These are phyloP conservation scores for Hirschioporus abietinus DNA, from an alignment of 768 basidiomycete genomes.

Conservation along the genomic window DNA sequence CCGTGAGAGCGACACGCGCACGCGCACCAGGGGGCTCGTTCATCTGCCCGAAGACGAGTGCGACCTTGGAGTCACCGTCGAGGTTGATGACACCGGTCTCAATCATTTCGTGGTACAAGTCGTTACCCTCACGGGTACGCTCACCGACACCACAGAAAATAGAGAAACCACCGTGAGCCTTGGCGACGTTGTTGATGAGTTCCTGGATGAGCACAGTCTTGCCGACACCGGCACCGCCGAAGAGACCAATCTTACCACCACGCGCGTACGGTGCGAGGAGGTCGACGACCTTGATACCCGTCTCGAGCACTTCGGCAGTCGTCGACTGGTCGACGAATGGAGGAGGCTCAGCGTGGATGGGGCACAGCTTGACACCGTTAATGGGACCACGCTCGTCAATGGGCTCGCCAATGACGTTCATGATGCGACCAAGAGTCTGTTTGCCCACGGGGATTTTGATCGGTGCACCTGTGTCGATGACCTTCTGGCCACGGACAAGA, in stretches of 20 bases:
- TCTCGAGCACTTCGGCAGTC: conserved; percentile 97
- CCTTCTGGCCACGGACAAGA: conserved; percentile 98
- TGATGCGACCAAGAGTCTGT: conserved; percentile 95
- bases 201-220: conserved; percentile 99
- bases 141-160: conserved; percentile 99
- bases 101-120: conserved; percentile 99
- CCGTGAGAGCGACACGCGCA: conserved; percentile 99
- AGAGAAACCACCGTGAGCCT: conserved; percentile 99
- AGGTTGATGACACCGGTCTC: conserved; percentile 99
- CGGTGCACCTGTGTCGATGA: conserved; percentile 93
- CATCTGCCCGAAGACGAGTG: conserved; percentile 99
- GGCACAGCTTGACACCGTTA: conserved; percentile 85
- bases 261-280: conserved; percentile 99
- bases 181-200: conserved; percentile 99
- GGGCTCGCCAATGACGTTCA: conserved; percentile 99
- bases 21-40: conserved; percentile 99
- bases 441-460: conserved; percentile 96
- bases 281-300: conserved; percentile 99
- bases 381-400: conserved; percentile 99
- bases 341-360: conserved; percentile 98
- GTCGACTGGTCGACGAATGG: conserved; percentile 98
- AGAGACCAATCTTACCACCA: conserved; percentile 99
- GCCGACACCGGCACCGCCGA: conserved; percentile 99
- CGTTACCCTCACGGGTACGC: conserved; percentile 99
- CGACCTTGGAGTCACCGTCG: conserved; percentile 99